Evolutionary conservation across 176 grass and related monocot genomes (phyloP), one percentile per base, ranked within the genome.

Genomic region (Hyparrhenia diplandra): DNA sequence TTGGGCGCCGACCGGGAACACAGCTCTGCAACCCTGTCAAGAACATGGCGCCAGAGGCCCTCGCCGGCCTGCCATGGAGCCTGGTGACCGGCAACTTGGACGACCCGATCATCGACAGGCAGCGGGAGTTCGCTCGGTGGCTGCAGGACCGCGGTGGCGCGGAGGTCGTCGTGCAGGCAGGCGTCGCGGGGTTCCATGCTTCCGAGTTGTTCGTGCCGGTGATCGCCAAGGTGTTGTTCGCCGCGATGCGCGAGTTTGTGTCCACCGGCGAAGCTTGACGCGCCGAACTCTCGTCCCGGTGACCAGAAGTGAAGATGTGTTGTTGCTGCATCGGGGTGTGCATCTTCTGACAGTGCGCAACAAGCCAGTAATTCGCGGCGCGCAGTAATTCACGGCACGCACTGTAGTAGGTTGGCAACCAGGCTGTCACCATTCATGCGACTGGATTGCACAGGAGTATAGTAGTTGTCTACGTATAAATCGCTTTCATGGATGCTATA

Each of bases 71-170:
- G 31, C 31, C 80, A 32, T 86, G 78, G 52, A 86, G 81, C 55
- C 35, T 98, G 10, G 90, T 98, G 4, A 65, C 80, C 2, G 90
- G 92, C 14, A 86, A 87, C 86, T 23, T 78, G 36, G 95, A 66
- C 52, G 95, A 98, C 75, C 92, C 95, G 52, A 39, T 95, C 10
- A 29, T 93, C 49, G 92, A 98, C 73, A 39, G 95, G 78, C 88
- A 91, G 81, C 63, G 81, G 68, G 46, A 78, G 66, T 91, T 98
- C n/a, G 61, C 64, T 11, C 18, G 43, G 35, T 85, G 89, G 90
- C 79, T 95, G 64, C 67, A 21, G 84, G 89, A 75, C 8, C 10
- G 59, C 47, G 90, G 82, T 23, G 86, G 78, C 7, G 54, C 54
- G 8, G 54, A 57, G 54, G 95, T 98, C 70, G 86, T 91, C 27